Evolutionary conservation across 2,329 filamentous ascomycete species (phyloP), one percentile per base, ranked within the genome.

Genomic region (Phyllosticta paracitricarpa): DNA sequence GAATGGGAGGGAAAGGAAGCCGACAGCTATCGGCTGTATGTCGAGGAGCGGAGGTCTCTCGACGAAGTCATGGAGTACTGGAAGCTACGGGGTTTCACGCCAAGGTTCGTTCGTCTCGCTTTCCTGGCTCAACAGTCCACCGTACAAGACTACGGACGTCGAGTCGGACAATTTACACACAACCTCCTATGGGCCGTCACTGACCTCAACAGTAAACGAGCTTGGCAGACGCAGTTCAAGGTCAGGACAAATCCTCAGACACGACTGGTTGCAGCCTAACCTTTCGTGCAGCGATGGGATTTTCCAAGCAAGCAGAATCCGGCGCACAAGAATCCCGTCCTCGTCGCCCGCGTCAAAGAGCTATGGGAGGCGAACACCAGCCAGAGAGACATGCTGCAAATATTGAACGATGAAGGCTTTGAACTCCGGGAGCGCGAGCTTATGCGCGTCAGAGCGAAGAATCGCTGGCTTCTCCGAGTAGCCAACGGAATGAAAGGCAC

Each of bases 221-320:
- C 87, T 53, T 90, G 87, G 64, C 88, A 91, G 72, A 84, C 81
- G 3, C 87, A 91, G 66, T 89, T 91, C 74, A 87, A 85, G 65
- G 72, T 72, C 64, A 8, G 62, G 12, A 19, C n/a, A 4, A 25
- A 8, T 35, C 6, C 35, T 19, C 22, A 25, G 9, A 26, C 4
- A 55, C 54, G 17, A 10, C 24, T 53, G 8, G 24, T 51, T 48
- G 22, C 22, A n/a, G 25, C 25, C 28, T 48, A n/a, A 48, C 4
- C 56, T 4, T 55, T 19, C 10, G 68, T 68, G 56, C 64, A 75
- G 69, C 80, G 84, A 71, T 94, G 90, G 90, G 82, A 84, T 7
- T 93, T 94, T 66, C 89, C 89, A 14, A 83, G 81, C 62, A 90
- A 90, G 71, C 85, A 89, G 66, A 85, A 86, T 63, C 85, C 85